Base-by-base conservation (phyloP, 2,329 filamentous ascomycete species). In the Hypoxylon sp. region DNA sequence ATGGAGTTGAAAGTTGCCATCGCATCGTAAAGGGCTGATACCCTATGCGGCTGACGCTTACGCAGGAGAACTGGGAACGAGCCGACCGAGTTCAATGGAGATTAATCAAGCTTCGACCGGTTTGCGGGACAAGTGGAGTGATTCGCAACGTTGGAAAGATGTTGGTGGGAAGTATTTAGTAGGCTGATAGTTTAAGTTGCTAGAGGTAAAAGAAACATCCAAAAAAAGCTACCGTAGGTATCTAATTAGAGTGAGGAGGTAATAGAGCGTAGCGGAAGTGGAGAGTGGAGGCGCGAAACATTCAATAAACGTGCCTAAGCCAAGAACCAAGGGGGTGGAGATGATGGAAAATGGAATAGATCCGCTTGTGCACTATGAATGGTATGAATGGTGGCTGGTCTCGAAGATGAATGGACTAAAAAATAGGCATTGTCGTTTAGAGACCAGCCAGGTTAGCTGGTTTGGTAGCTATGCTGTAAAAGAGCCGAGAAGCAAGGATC, bases 1-100 rank as follows among this genome's bases (percentile, higher is more conserved):
- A 83, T 78, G 67, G 79, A 74, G 70, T 81, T 82, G 74, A 77
- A 84, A 64, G 75, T 74, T 61, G 79, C 78, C 81, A 84, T 84
- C 66, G 74, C 78, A 80, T 81, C 62, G 68, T 72, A 60, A 60
- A 63, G 62, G 62, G 59, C 55, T 47, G 40, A 42, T 52, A 51
- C 55, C 66, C 59, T 60, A 51, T 54, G 35, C 46, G 34, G 55
- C 47, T 51, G 55, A 49, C 51, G 54, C 46, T 19, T 46, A 30
- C 37, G 31, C 21, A 13, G 31, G 16, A n/a, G n/a, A n/a, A n/a
- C n/a, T 12, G 5, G n/a, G 26, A 27, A 31, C 26, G 30, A 41
- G 20, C 29, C 26, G 16, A 34, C 36, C 23, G 35, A 48, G 29
- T 35, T 38, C 13, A 21, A 41, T 44, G 31, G 35, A 20, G 23